Base-by-base conservation (phyloP, 306 rosid genomes). In the Carpinus viminea region DNA sequence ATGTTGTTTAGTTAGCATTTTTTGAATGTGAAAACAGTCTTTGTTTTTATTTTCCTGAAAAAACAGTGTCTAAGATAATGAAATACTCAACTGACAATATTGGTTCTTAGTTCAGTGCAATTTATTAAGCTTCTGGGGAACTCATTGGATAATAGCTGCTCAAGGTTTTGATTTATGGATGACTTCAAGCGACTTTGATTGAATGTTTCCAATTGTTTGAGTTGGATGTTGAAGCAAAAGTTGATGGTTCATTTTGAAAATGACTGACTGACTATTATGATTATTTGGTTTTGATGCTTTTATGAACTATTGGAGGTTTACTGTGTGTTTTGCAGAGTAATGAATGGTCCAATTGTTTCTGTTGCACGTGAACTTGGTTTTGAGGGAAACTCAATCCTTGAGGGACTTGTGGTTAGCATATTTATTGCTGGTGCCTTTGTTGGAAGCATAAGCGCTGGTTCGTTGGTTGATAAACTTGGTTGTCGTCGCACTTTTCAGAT, bases 401-500 rank as follows among this genome's bases (percentile, higher is more conserved):
- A 93, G 87, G 97, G 98, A 46, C 92, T 93, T 62, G 97, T 91
- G 56, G 97, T 90, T 74, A 93, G 98, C 79, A 93, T 93, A 47
- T 91, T 91, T 85, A 91, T 91, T 74, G 96, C 82, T 69, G 98
- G 97, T 47, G 97, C 97, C 65, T 93, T 93, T 85, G 70, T 91
- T 75, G 98, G 98, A 80, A 93, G 98, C 86, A 18, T 91, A 75
- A 76, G 91, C 69, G 76, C 86, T 7, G 97, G 96, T 62, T 85
- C 90, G 18, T 85, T 93, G 76, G 90, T 92, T 46, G 98, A 93
- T 68, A 91, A 85, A 84, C 90, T 93, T 76, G 98, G 97, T n/a
- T 91, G 90, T 78, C 84, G 93, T 31, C 91, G 89, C 72, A 91
- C 96, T 3, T 88, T 91, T 86, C 97, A 93, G 75, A 76, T 91